These are phyloP conservation scores for Polytrichum formosum DNA, from an alignment of 225 moss, liverwort and hornwort genomes.

Conservation along the genomic window DNA sequence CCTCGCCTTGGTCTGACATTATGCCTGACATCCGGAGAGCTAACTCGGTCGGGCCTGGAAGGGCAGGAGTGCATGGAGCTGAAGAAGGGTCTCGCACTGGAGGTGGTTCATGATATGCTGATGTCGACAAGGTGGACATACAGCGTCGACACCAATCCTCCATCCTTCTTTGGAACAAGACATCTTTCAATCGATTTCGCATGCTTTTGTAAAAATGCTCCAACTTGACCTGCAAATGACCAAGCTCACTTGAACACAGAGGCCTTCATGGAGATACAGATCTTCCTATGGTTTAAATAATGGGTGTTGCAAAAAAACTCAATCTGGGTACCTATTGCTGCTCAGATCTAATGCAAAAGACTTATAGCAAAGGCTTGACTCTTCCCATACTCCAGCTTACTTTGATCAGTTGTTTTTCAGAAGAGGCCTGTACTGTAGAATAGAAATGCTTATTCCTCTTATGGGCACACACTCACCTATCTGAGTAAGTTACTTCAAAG, in stretches of 20 bases:
- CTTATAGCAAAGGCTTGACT: too few relatives aligned
- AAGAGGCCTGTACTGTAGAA: too few relatives aligned
- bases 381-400: too few relatives aligned
- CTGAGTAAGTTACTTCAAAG: too few relatives aligned
- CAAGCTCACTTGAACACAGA: not conserved
- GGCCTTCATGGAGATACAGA: too few relatives aligned
- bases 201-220: constrained; percentile 53
- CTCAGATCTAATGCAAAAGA: too few relatives aligned
- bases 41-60: constrained; percentile 41
- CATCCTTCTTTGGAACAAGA: constrained; percentile 56
- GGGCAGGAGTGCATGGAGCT: constrained; percentile 43
- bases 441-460: too few relatives aligned
- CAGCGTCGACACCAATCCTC: constrained; percentile 58
- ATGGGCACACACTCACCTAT: too few relatives aligned
- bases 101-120: constrained; percentile 45
- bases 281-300: too few relatives aligned
- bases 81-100: constrained; percentile 53
- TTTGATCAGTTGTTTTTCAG: too few relatives aligned
- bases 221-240: constrained; percentile 28
- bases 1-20: constrained; percentile 48
- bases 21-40: constrained; percentile 47
- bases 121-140: constrained; percentile 35
- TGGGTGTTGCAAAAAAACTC: too few relatives aligned
- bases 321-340: too few relatives aligned
- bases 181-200: constrained; percentile 55